phyloP scores from a whole-genome alignment of 441 rosid genomes.

The Capsella rubella region DNA sequence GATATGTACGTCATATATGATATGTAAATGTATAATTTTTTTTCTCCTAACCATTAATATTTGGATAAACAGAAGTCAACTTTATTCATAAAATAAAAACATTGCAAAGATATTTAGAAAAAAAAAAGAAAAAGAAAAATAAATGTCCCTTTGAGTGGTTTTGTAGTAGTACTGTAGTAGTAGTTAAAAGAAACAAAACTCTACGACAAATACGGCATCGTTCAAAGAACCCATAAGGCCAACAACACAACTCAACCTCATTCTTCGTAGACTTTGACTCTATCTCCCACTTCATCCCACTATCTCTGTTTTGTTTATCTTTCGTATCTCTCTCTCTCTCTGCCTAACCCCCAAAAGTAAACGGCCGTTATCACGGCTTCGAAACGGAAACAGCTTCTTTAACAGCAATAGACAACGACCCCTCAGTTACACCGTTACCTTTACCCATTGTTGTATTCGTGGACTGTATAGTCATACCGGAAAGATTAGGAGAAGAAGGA shows the following conservation, averaged over 20 bases:
- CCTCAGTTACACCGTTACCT: slow-evolving; percentile 49
- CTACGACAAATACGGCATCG: slow-evolving; percentile 6
- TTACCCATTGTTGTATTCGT: slow-evolving; percentile 41
- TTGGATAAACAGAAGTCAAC: slow-evolving; percentile 12
- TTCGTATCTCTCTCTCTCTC: slow-evolving; percentile 22
- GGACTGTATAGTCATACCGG: slow-evolving; percentile 79
- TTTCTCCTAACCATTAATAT: not conserved
- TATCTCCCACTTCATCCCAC: slow-evolving; percentile 36
- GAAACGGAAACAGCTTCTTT: slow-evolving; percentile 41
- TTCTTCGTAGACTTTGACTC: slow-evolving; percentile 34
- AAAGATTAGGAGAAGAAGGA: slow-evolving; percentile 75
- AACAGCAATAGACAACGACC: slow-evolving; percentile 54
- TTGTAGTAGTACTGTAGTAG: slow-evolving; percentile 17
- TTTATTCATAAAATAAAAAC: slow-evolving; percentile 24
- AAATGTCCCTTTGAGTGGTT: slow-evolving; percentile 30
- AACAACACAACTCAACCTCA: slow-evolving; percentile 12
- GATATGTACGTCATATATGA: too few relatives aligned
- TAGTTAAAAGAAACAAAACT: slow-evolving; percentile 25
- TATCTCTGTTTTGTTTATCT: slow-evolving; percentile 29
- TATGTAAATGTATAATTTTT: too few relatives aligned
- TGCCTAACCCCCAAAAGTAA: slow-evolving; percentile 36
- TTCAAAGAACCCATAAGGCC: slow-evolving; percentile 2
- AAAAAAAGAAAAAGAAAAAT: not conserved
- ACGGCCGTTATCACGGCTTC: slow-evolving; percentile 38
- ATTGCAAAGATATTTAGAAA: slow-evolving; percentile 7